Evolutionary conservation across 768 basidiomycete genomes (phyloP).

Genomic region (Mycena chlorophos): DNA sequence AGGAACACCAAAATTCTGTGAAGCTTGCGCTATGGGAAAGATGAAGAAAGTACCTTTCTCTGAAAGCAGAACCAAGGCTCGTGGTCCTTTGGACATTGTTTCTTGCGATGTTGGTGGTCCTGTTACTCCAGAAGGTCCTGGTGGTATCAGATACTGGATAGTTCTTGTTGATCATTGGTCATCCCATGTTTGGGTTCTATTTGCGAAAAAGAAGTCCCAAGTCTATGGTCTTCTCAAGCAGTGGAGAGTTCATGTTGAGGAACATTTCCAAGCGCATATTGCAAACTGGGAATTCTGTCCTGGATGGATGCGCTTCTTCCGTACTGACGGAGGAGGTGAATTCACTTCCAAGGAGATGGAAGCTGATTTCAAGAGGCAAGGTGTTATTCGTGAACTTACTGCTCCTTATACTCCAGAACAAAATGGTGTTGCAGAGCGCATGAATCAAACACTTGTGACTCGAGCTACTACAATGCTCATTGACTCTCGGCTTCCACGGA

Average conservation of each 20-base stretch:
- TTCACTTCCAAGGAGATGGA: constrained; percentile 19
- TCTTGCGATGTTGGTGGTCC: constrained; percentile 22
- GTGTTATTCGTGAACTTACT: constrained; percentile 23
- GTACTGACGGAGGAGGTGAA: constrained; percentile 26
- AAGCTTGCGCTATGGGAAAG: constrained; percentile 22
- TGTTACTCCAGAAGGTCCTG: constrained; percentile 6
- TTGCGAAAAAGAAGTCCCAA: constrained; percentile 3
- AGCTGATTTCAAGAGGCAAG: constrained; percentile 6
- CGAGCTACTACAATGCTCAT: constrained; percentile 13
- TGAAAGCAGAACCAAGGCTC: background rate
- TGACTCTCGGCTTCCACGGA: constrained; percentile 5
- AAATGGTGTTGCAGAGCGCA: constrained; percentile 26
- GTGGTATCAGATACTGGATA: constrained; percentile 18
- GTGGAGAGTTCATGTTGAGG: background rate
- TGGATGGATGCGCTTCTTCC: background rate
- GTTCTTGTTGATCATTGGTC: constrained; percentile 17
- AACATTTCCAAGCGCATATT: background rate
- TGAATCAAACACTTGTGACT: constrained; percentile 23
- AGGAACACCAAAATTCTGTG: constrained; percentile 18
- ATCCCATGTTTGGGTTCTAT: background rate
- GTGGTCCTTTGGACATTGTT: constrained; percentile 11
- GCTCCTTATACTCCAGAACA: constrained; percentile 26
- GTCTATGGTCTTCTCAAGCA: background rate
- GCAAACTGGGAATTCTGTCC: constrained; percentile 1
- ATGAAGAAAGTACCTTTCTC: constrained; percentile 19